Conservation (phyloP, 2,329 filamentous ascomycete genomes). For the Aspergillus hortae region DNA sequence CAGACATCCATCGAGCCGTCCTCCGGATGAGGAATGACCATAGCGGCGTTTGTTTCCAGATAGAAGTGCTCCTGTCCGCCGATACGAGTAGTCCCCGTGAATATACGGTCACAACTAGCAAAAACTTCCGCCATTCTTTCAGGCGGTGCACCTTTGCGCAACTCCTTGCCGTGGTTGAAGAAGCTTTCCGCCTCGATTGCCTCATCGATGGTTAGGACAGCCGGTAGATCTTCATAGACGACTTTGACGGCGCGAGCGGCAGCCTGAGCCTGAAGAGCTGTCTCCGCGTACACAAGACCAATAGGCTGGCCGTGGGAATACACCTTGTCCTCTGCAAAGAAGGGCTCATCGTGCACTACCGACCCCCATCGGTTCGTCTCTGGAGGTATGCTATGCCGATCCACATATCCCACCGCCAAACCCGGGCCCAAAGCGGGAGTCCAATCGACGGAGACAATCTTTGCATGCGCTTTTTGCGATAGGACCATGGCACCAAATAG, state of each 20-base stretch:
- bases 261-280: constrained; percentile 66
- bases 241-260: constrained; percentile 73
- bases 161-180: constrained; percentile 70
- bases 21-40: constrained; percentile 77
- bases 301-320: constrained; percentile 80
- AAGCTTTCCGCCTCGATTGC: constrained; percentile 79
- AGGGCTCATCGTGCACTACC: constrained; percentile 60
- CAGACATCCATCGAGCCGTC: constrained; percentile 87
- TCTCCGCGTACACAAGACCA: constrained; percentile 73
- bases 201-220: constrained; percentile 83
- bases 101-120: constrained; percentile 3
- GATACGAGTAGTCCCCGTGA: constrained; percentile 35
- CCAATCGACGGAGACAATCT: constrained; percentile 70
- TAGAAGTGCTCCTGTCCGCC: constrained; percentile 83
- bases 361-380: constrained; percentile 80
- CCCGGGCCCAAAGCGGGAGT: constrained; percentile 68
- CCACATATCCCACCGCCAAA: constrained; percentile 73
- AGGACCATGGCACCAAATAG: constrained; percentile 76
- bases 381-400: constrained; percentile 69
- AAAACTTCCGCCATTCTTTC: constrained; percentile 5
- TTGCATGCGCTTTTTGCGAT: constrained; percentile 77
- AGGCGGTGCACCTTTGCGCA: constrained; percentile 61
- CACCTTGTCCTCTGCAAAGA: constrained; percentile 80
- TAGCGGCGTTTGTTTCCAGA: constrained; percentile 76
- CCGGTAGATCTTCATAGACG: constrained; percentile 78